Base-by-base conservation (phyloP, 2,329 filamentous ascomycete species). In the Verticillium klebahnii region DNA sequence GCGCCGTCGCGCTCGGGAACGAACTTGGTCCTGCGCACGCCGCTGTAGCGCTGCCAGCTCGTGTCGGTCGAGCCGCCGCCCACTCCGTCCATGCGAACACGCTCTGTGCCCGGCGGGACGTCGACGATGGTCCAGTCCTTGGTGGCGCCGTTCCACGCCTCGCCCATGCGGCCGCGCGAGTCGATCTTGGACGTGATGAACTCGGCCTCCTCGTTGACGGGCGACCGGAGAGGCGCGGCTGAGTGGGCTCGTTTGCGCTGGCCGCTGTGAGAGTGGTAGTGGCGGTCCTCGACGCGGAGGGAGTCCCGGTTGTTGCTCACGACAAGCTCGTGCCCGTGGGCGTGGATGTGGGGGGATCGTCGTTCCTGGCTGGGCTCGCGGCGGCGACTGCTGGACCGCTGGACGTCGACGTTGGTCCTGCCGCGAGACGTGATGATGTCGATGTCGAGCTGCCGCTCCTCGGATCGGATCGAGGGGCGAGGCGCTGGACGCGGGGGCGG, bases 71-170 rank as follows among this genome's bases (percentile, higher is more conserved):
- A 81, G n/a, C 82, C 89, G 57, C 90, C 90, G 23, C 91, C 91
- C 29, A 86, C 82, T 60, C 91, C 91, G 67, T 95, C 90, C 89
- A 95, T 89, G 60, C 85, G 84, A n/a, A 95, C 89, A 50, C 89
- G 85, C 76, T 91, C 89, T 0, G 91, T 94, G 62, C 92, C 92
- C 0, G 92, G 90, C 1, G 91, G 92, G 45, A 96, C 89, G 74
- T 96, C 92, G 40, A 96, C 84, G 65, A 96, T 90, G 60, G 86
- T 83, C 91, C 92, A 96, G 69, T 87, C 89, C 66, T 85, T 87
- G 39, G 89, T 92, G 19, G 86, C 87, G 59, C 91, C 90, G 68
- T 90, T 85, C 72, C 83, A 87, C 25, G 89, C 90, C 74, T 94
- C 91, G 59, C 89, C 90, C 69, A 88, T 84, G 64, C 85, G 85